phyloP scores from a whole-genome alignment of 139 green algal genomes.

The Chlorella sp. region DNA sequence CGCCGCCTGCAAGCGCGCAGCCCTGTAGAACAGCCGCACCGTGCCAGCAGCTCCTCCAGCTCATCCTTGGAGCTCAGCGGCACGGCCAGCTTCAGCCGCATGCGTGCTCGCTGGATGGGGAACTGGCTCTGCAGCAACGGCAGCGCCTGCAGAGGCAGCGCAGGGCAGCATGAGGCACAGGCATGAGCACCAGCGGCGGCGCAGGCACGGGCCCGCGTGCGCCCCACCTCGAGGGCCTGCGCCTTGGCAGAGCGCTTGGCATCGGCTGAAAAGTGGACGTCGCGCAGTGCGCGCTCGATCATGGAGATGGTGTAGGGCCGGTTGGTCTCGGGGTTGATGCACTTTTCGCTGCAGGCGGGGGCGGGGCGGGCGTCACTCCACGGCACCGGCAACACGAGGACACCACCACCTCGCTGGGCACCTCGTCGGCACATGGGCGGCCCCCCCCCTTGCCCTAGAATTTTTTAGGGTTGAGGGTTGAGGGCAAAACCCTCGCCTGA shows the following conservation, averaged over 20 bases:
- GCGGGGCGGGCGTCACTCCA: too few relatives aligned
- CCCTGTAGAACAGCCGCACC: background rate
- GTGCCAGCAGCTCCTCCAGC: conserved; percentile 42
- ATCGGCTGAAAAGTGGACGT: conserved; percentile 95
- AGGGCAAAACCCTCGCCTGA: too few relatives aligned
- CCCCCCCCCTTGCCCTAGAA: too few relatives aligned
- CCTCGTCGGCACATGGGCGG: too few relatives aligned
- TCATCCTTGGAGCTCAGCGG: conserved; percentile 44
- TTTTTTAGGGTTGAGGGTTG: too few relatives aligned
- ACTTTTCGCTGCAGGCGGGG: conserved; percentile 91
- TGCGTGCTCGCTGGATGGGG: conserved; percentile 90
- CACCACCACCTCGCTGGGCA: too few relatives aligned
- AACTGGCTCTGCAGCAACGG: conserved; percentile 77
- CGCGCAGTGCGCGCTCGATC: conserved; percentile 91
- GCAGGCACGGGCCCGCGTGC: too few relatives aligned
- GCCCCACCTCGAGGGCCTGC: conserved; percentile 84
- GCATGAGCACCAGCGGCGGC: too few relatives aligned
- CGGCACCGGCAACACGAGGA: too few relatives aligned
- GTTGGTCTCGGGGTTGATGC: conserved; percentile 88
- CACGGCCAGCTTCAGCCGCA: conserved; percentile 80
- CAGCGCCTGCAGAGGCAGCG: conserved; percentile 63
- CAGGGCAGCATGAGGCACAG: too few relatives aligned
- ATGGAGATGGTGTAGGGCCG: conserved; percentile 93
- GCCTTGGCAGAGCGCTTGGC: conserved; percentile 91
- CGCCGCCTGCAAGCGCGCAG: too few relatives aligned